Percentiles rank a stretch among this genome's conserved stretches.
Evolutionary conservation across 225 moss, liverwort and hornwort species (phyloP).

Genomic region (Rhytidiadelphus loreus): DNA sequence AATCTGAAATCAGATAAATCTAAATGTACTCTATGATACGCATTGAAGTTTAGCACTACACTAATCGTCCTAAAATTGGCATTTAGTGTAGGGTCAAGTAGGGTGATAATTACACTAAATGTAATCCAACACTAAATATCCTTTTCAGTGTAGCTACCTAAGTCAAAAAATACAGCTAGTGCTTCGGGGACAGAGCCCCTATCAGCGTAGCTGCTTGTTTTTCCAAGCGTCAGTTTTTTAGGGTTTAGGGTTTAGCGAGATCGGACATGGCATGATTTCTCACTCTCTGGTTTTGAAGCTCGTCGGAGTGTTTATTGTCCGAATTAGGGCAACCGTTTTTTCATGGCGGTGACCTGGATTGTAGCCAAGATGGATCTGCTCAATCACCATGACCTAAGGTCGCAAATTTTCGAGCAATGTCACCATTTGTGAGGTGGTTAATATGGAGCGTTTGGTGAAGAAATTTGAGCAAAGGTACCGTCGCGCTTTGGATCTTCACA

Average conservation of each 20-base stretch:
- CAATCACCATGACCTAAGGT: not conserved
- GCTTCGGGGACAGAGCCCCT: not conserved
- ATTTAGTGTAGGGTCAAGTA: no score
- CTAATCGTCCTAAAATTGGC: no score
- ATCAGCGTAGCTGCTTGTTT: not conserved
- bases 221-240: not conserved
- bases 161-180: not conserved
- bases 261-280: not conserved
- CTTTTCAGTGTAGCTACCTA: not conserved
- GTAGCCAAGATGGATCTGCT: not conserved
- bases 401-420: not conserved
- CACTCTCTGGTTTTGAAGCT: not conserved
- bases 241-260: not conserved
- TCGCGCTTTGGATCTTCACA: conserved; percentile 62
- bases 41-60: no score
- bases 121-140: no score
- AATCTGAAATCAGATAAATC: no score
- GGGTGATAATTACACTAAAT: no score
- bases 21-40: no score
- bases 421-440: not conserved
- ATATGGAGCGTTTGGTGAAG: conserved; percentile 67
- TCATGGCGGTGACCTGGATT: not conserved
- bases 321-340: no score
- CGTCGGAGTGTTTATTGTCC: no score
- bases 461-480: conserved; percentile 72